Evolutionary conservation across 2,329 filamentous ascomycete genomes (phyloP).

Genomic region (Talaromyces sp.): DNA sequence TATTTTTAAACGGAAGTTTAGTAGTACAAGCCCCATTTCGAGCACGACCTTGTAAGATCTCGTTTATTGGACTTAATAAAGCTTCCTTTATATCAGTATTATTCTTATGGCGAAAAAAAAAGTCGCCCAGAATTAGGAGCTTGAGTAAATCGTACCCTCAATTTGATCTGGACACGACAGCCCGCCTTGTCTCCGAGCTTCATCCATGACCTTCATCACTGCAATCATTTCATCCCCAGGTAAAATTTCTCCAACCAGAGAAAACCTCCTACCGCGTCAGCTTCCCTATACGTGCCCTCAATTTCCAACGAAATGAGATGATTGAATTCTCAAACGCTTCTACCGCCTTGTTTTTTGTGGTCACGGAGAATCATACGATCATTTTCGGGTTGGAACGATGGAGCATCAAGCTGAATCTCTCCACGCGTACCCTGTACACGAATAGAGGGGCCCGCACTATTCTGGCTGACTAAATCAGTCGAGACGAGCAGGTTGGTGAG

Average conservation of each 20-base stretch:
- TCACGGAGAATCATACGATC: conserved; percentile 51
- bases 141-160: conserved; percentile 41
- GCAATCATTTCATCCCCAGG: conserved; percentile 72
- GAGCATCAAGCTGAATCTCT: conserved; percentile 75
- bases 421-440: conserved; percentile 77
- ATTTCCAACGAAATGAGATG: conserved; percentile 55
- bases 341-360: conserved; percentile 24
- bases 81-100: not conserved
- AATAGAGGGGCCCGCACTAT: conserved; percentile 65
- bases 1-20: not conserved
- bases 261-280: conserved; percentile 72
- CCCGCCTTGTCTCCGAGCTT: conserved; percentile 60
- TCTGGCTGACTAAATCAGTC: conserved; percentile 60
- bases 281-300: conserved; percentile 86
- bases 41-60: not conserved
- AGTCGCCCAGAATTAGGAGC: not conserved
- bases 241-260: conserved; percentile 71
- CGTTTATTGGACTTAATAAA: not conserved
- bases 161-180: conserved; percentile 64
- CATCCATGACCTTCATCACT: conserved; percentile 80
- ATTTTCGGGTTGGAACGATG: conserved; percentile 65
- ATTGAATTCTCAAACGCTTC: conserved; percentile 32
- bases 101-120: not conserved
- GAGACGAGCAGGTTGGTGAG: conserved; percentile 62
- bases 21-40: not conserved